Evolutionary conservation across 73 alveolate species (phyloP).

Genomic region (Tetrahymena borealis): DNA sequence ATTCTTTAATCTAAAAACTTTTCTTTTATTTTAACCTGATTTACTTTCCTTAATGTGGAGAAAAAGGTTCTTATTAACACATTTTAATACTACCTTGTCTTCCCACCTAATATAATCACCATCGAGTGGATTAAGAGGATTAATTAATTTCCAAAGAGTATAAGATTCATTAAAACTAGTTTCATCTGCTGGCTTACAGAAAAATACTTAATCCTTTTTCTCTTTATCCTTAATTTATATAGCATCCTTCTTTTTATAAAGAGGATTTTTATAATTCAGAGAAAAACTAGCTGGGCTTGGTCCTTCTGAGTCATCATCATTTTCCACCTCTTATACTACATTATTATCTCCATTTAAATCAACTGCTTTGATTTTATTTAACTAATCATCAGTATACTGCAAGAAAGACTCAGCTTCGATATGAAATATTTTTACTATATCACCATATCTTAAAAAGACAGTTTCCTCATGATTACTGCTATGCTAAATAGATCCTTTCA

Average conservation of each 20-base stretch:
- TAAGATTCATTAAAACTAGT: neutral
- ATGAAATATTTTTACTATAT: neutral
- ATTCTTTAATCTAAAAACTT: neutral
- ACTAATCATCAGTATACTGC: neutral
- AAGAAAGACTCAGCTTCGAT: neutral
- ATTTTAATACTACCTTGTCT: neutral
- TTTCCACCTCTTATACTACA: neutral
- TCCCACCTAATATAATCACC: neutral
- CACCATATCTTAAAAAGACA: neutral
- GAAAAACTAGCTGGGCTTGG: neutral
- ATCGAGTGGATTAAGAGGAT: neutral
- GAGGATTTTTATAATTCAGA: neutral
- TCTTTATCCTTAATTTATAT: neutral
- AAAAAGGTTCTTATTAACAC: neutral
- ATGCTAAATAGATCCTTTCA: neutral
- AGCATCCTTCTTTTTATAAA: neutral
- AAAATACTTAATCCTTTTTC: neutral
- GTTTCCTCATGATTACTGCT: neutral
- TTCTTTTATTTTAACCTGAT: neutral
- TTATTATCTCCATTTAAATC: neutral
- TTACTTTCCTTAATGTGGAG: neutral
- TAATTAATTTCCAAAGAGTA: neutral
- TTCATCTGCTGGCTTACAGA: neutral
- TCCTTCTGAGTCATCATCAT: neutral
- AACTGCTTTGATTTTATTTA: neutral